phyloP scores from a whole-genome alignment of 2,329 filamentous ascomycete species.

The Zasmidium angulare region DNA sequence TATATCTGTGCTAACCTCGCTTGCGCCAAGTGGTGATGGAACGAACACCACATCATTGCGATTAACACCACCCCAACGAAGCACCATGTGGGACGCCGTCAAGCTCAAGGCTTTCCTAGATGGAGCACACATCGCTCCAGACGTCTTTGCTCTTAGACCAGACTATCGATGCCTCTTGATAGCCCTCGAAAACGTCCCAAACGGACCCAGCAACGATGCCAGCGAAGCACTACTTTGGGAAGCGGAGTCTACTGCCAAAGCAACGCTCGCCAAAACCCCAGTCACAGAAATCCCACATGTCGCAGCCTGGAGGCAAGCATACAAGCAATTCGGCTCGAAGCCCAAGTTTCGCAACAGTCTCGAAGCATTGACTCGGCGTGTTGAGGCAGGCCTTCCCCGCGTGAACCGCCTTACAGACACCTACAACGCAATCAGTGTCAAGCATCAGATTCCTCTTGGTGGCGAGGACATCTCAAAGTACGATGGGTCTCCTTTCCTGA shows the following conservation, averaged over 20 bases:
- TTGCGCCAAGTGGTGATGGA: no score
- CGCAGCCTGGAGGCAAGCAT: conserved; percentile 40
- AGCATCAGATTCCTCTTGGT: conserved; percentile 41
- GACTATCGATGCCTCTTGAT: conserved; percentile 42
- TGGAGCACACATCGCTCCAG: conserved; percentile 14
- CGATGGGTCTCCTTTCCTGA: conserved; percentile 32
- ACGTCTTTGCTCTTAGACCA: conserved; percentile 38
- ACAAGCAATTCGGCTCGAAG: conserved; percentile 42
- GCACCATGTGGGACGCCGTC: not conserved
- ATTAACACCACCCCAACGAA: no score
- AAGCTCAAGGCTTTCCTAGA: conserved; percentile 17
- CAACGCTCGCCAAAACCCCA: conserved; percentile 13
- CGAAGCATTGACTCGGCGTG: conserved; percentile 38
- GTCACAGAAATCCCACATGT: conserved; percentile 38
- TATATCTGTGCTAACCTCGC: no score
- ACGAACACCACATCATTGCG: no score
- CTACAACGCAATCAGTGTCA: conserved; percentile 42
- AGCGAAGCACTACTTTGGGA: conserved; percentile 34
- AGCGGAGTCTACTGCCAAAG: conserved; percentile 26
- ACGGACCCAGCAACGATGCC: conserved; percentile 32
- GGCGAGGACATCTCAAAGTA: conserved; percentile 44
- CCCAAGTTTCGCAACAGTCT: conserved; percentile 41
- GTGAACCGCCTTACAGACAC: conserved; percentile 43
- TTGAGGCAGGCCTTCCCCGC: conserved; percentile 35
- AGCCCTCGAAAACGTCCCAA: conserved; percentile 33